Percentiles rank a stretch among this genome's conserved stretches.
Conservation (phyloP, 805 yeast genomes). For the Pichia gijzeniarum region DNA sequence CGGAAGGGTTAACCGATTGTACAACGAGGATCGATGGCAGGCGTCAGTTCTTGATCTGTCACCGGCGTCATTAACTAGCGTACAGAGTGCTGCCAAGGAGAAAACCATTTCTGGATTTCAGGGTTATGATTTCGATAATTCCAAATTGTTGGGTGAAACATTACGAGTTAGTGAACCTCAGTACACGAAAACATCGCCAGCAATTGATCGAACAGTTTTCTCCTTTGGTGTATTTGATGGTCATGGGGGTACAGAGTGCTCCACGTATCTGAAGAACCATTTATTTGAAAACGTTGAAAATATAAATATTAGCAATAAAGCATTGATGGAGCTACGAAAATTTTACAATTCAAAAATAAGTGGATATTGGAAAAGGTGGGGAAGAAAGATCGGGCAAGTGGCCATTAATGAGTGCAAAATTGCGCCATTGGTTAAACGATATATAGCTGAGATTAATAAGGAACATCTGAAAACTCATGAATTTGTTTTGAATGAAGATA, state of each 20-base stretch:
- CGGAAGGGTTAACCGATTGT: slow-evolving; percentile 65
- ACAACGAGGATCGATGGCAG: slow-evolving; percentile 72
- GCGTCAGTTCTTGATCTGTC: slow-evolving; percentile 4
- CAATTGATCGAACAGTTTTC: slow-evolving; percentile 38
- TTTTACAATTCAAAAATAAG: slow-evolving; percentile 58
- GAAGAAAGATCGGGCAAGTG: slow-evolving; percentile 31
- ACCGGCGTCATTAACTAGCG: slow-evolving; percentile 1
- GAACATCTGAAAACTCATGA: slow-evolving; percentile 5
- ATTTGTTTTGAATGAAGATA: not conserved
- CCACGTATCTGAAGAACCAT: slow-evolving; percentile 49
- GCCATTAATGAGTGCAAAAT: slow-evolving; percentile 4
- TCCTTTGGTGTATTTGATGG: slow-evolving; percentile 84
- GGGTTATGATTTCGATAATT: slow-evolving; percentile 3
- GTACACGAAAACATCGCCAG: slow-evolving; percentile 7
- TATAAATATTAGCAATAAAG: slow-evolving; percentile 30
- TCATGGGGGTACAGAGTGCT: slow-evolving; percentile 83
- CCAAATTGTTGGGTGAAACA: slow-evolving; percentile 11
- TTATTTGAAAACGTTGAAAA: slow-evolving; percentile 50
- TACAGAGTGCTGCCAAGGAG: not conserved
- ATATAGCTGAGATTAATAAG: slow-evolving; percentile 7
- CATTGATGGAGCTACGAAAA: slow-evolving; percentile 38
- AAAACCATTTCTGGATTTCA: not conserved
- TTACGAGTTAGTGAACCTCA: slow-evolving; percentile 11
- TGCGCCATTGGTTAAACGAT: not conserved
- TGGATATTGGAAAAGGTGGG: slow-evolving; percentile 83